Conservation (phyloP, 352 stramenopile species). For the Thraustochytrium striatum region DNA sequence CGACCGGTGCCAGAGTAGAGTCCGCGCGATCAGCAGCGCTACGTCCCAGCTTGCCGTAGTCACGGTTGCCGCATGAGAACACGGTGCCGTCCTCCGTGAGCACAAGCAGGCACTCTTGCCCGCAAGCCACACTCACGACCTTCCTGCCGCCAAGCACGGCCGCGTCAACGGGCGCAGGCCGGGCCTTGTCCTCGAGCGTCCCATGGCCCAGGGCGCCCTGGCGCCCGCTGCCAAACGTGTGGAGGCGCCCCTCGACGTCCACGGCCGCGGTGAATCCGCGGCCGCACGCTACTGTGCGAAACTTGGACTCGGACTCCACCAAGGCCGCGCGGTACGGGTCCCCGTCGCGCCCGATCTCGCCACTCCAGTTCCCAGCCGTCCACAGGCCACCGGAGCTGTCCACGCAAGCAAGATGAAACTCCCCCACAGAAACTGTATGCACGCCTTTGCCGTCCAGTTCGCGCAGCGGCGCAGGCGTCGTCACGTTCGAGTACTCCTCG, state of each 20-base stretch:
- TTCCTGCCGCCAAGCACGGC: constrained; percentile 5
- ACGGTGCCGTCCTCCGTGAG: constrained; percentile 57
- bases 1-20: neutral
- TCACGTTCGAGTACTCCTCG: neutral
- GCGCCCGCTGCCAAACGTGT: constrained; percentile 42
- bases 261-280: constrained; percentile 3
- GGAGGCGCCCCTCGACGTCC: constrained; percentile 1
- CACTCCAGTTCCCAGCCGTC: constrained; percentile 36
- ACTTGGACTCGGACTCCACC: neutral
- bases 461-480: neutral
- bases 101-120: constrained; percentile 56
- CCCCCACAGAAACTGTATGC: neutral
- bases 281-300: constrained; percentile 24
- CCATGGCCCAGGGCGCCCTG: constrained; percentile 37
- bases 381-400: constrained; percentile 24
- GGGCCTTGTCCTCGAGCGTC: constrained; percentile 73
- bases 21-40: neutral
- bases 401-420: constrained; percentile 19
- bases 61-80: constrained; percentile 58
- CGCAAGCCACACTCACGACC: constrained; percentile 9
- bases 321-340: neutral
- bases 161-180: constrained; percentile 67
- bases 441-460: neutral
- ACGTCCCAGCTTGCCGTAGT: constrained; percentile 54
- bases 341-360: constrained; percentile 15